phyloP scores from a whole-genome alignment of 2,329 filamentous ascomycete genomes.

The Verticillium longisporum region DNA sequence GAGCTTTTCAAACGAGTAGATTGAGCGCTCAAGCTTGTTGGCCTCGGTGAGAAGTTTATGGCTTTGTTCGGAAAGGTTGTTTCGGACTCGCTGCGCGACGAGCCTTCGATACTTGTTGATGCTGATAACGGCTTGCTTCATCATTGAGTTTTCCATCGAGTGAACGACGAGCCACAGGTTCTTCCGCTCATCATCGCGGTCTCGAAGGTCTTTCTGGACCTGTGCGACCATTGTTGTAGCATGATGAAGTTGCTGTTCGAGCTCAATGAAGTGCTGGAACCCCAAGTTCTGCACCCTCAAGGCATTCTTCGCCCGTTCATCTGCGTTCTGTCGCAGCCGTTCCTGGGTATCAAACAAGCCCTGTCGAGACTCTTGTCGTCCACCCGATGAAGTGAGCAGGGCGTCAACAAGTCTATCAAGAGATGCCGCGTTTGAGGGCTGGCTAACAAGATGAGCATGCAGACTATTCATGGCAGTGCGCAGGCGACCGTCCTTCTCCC shows the following conservation, averaged over 20 bases:
- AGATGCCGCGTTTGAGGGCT: not conserved
- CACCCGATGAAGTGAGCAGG: not conserved
- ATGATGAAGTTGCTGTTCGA: not conserved
- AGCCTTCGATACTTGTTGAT: not conserved
- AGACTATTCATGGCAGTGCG: not conserved
- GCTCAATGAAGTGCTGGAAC: not conserved
- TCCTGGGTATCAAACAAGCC: not conserved
- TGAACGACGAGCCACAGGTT: not conserved
- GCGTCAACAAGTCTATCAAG: not conserved
- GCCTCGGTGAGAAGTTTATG: not conserved
- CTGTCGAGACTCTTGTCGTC: not conserved
- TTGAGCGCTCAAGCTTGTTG: not conserved
- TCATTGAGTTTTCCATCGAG: not conserved
- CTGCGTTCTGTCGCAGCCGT: not conserved
- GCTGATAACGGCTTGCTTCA: not conserved
- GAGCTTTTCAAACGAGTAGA: not conserved
- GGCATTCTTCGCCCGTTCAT: not conserved
- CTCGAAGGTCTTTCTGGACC: not conserved
- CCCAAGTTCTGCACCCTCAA: not conserved
- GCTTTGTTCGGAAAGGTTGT: not conserved
- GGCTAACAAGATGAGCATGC: not conserved
- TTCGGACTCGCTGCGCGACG: not conserved
- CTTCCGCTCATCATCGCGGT: not conserved
- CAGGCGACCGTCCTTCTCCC: not conserved
- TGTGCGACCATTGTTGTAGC: not conserved